Conservation (phyloP, 2,329 filamentous ascomycete species). For the Hypoxylon sp. region DNA sequence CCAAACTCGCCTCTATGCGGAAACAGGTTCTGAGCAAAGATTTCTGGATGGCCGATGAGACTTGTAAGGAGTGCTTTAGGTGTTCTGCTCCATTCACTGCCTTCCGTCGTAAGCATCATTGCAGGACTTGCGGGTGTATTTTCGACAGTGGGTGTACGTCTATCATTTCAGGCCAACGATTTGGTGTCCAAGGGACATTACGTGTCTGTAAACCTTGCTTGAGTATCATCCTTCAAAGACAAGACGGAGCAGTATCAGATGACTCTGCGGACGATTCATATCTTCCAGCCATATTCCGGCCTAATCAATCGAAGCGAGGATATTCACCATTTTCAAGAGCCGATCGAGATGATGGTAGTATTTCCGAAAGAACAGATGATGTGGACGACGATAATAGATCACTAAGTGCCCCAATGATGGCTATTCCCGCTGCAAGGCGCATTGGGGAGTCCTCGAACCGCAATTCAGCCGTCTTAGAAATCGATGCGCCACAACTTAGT, state of each 20-base stretch:
- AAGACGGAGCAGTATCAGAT: slow-evolving; percentile 88
- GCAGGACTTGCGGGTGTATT: slow-evolving; percentile 95
- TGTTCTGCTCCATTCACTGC: slow-evolving; percentile 93
- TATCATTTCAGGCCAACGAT: slow-evolving; percentile 87
- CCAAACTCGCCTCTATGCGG: slow-evolving; percentile 78
- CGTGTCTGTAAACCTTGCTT: slow-evolving; percentile 95
- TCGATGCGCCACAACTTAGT: slow-evolving; percentile 85
- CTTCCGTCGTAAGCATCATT: slow-evolving; percentile 96
- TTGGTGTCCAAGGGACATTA: slow-evolving; percentile 87
- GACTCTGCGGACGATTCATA: slow-evolving; percentile 84
- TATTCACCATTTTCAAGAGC: slow-evolving; percentile 56
- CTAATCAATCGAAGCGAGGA: slow-evolving; percentile 64
- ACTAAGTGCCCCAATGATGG: slow-evolving; percentile 78
- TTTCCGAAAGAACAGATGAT: slow-evolving; percentile 60
- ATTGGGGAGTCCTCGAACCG: slow-evolving; percentile 83
- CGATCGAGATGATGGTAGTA: slow-evolving; percentile 59
- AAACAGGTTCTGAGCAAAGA: slow-evolving; percentile 93
- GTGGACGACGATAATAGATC: slow-evolving; percentile 65
- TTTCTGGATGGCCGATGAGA: slow-evolving; percentile 99
- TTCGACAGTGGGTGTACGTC: slow-evolving; percentile 97
- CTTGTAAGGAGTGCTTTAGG: slow-evolving; percentile 95
- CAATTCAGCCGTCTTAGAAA: slow-evolving; percentile 90
- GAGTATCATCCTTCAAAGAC: slow-evolving; percentile 88
- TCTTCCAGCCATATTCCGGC: slow-evolving; percentile 74
- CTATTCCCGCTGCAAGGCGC: slow-evolving; percentile 75